Evolutionary conservation across 768 basidiomycete genomes (phyloP), one percentile per base, ranked within the genome.

Genomic region (Kwoniella pini): DNA sequence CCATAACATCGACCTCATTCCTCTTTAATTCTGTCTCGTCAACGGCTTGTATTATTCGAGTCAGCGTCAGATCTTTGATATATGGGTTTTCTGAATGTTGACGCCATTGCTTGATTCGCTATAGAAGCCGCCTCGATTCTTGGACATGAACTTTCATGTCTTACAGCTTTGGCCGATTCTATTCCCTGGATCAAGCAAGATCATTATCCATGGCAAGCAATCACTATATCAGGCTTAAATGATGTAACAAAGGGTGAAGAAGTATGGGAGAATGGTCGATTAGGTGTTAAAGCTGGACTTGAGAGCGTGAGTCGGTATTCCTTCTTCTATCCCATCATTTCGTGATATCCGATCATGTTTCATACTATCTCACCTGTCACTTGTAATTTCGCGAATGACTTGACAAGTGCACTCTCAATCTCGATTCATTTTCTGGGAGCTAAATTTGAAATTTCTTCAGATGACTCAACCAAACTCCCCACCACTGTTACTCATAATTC

Each of bases 401-500:
- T n/a, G n/a, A n/a, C n/a, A n/a, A n/a, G n/a, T 1, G 33, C 5
- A 50, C n/a, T 3, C 45, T 48, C 12, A 48, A 3, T 24, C 15
- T 27, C 19, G 19, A 12, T 28, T 28, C 28, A 12, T 27, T 40
- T 42, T 9, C 11, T n/a, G 26, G 22, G 30, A 10, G 17, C 17
- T 24, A 15, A 27, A 19, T 2, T 56, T 15, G 31, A 22, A 26
- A 4, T 49, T 24, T 6, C 24, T 33, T 17, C 30, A 75, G 76
- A 77, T 77, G 76, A 72, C 74, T 13, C 54, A 57, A 26, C 69
- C 70, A 3, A 53, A 62, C 48, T 72, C 72, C 11, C 74, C 76
- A 21, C 74, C 76, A 36, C 51, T 77, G 4, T 65, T 75, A 44
- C 54, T 77, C n/a, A 68, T 77, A 51, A 68, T 77, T 67, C 60